Conservation (phyloP, 495 filamentous ascomycete species). For the Podospora conica region DNA sequence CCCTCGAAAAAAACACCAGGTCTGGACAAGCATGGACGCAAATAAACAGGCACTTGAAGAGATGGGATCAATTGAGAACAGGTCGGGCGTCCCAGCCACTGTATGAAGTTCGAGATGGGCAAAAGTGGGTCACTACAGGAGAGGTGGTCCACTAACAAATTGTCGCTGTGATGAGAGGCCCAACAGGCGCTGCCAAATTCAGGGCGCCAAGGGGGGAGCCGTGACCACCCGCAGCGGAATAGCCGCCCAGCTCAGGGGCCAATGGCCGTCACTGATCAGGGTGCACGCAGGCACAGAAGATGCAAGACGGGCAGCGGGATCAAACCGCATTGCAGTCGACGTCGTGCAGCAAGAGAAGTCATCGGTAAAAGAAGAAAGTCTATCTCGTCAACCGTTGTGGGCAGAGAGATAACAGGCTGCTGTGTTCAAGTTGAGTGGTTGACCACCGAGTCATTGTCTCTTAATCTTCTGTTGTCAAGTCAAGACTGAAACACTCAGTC, state of each 20-base stretch:
- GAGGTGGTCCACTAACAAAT: slow-evolving; percentile 5
- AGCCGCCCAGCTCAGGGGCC: slow-evolving; percentile 11
- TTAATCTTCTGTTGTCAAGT: background rate
- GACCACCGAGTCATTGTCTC: background rate
- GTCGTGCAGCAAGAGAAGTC: background rate
- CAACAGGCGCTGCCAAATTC: background rate
- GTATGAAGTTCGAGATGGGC: background rate
- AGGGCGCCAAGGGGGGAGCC: background rate
- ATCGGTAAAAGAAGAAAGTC: background rate
- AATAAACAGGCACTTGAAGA: background rate
- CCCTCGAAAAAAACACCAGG: background rate
- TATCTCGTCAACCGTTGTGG: too few species aligned
- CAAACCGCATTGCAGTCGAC: background rate
- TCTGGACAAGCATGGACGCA: background rate
- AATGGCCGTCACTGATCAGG: slow-evolving; percentile 5
- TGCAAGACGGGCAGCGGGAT: background rate
- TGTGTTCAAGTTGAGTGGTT: too few species aligned
- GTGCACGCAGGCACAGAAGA: background rate
- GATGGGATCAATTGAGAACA: background rate
- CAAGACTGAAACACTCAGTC: slow-evolving; percentile 14
- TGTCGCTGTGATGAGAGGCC: background rate
- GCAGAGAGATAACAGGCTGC: too few species aligned
- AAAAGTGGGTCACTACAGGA: background rate
- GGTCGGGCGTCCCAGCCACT: background rate
- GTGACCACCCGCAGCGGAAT: slow-evolving; percentile 3